phyloP scores from a whole-genome alignment of 176 grass and related monocot species.

The Pontederia crassipes region DNA sequence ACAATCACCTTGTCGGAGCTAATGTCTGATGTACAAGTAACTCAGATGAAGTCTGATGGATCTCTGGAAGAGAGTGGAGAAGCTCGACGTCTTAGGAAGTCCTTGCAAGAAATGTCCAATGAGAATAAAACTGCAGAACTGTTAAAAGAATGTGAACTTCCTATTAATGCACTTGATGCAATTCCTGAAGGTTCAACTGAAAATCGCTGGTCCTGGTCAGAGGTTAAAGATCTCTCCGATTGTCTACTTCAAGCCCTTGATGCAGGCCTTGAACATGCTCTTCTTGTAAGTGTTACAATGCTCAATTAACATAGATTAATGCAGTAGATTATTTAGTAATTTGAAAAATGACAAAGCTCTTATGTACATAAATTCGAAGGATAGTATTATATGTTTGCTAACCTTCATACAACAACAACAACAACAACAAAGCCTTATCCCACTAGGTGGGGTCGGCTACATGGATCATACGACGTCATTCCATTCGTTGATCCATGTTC shows the following conservation, averaged over 20 bases:
- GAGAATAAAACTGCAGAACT: conserved; percentile 41
- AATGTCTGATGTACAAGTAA: conserved; percentile 94
- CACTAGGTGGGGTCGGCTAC: too few relatives aligned
- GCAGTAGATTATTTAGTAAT: too few relatives aligned
- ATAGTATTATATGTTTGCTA: too few relatives aligned
- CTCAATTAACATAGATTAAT: too few relatives aligned
- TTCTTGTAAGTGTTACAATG: conserved; percentile 46
- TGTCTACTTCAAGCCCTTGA: conserved; percentile 92
- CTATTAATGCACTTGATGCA: conserved; percentile 49
- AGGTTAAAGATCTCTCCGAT: conserved; percentile 79
- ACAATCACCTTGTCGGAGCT: conserved; percentile 97
- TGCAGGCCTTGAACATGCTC: conserved; percentile 83
- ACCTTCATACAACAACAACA: too few relatives aligned
- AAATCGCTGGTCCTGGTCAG: conserved; percentile 86
- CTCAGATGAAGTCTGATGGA: conserved; percentile 91
- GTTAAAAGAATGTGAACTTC: conserved; percentile 65
- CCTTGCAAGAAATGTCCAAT: conserved; percentile 87
- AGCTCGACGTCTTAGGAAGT: conserved; percentile 75
- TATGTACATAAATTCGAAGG: too few relatives aligned
- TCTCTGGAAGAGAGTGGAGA: conserved; percentile 97
- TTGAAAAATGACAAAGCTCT: too few relatives aligned
- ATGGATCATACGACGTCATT: too few relatives aligned
- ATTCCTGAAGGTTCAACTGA: conserved; percentile 59
- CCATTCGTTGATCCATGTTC: too few relatives aligned
- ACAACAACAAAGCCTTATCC: too few relatives aligned